Conservation (phyloP, 148 eudicot species). For the Mesembryanthemum crystallinum region DNA sequence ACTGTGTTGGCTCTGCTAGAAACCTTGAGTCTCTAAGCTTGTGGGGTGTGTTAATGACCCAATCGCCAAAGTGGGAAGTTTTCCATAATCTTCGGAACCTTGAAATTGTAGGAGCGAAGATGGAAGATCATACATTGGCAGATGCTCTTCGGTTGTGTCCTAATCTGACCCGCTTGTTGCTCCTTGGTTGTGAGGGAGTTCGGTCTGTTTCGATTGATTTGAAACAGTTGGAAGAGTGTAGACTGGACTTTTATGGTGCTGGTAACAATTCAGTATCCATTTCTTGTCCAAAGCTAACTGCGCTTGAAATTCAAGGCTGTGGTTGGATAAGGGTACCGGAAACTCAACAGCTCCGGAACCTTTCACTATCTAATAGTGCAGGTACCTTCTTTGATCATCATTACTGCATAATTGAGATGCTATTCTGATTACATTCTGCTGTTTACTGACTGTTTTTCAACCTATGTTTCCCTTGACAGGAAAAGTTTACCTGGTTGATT, state of each 20-base stretch:
- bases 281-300: conserved; percentile 54
- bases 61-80: conserved; percentile 70
- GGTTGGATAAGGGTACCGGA: conserved; percentile 63
- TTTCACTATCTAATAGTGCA: conserved; percentile 66
- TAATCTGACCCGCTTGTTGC: conserved; percentile 55
- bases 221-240: conserved; percentile 66
- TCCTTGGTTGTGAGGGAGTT: conserved; percentile 86
- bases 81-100: conserved; percentile 61
- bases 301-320: conserved; percentile 84
- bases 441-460: background rate
- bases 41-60: conserved; percentile 88
- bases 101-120: conserved; percentile 76
- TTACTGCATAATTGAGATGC: background rate
- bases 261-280: conserved; percentile 58
- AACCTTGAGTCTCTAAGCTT: conserved; percentile 71
- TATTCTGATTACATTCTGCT: background rate
- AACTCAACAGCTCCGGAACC: conserved; percentile 52
- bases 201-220: conserved; percentile 48
- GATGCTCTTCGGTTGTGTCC: conserved; percentile 74
- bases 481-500: conserved; percentile 70
- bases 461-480: conserved; percentile 34
- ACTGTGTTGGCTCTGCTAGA: conserved; percentile 53
- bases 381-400: conserved; percentile 39
- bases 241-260: conserved; percentile 66
- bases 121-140: conserved; percentile 60